phyloP scores from a whole-genome alignment of 805 yeast species.

The Candida ovalis region DNA sequence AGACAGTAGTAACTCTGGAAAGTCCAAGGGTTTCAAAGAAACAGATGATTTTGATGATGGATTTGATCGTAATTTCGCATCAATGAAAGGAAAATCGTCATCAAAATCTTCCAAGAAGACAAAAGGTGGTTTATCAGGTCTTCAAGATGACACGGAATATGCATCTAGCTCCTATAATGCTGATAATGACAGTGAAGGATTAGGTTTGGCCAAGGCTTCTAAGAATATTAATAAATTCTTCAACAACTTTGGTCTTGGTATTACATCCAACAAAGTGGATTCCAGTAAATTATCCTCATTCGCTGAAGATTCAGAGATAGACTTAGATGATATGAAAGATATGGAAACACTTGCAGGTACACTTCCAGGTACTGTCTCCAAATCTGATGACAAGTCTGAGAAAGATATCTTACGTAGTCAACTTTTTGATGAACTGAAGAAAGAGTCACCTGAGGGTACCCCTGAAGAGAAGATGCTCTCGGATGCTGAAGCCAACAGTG shows the following conservation, averaged over 20 bases:
- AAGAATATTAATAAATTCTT: conserved; percentile 16
- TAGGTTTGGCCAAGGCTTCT: conserved; percentile 8
- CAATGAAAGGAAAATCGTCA: background rate
- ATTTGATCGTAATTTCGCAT: background rate
- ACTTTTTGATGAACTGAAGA: conserved; percentile 8
- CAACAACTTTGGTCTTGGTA: conserved; percentile 16
- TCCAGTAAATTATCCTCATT: conserved; percentile 13
- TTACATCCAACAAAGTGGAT: conserved; percentile 9
- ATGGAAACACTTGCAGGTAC: too few relatives aligned
- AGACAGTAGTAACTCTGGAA: conserved; percentile 14
- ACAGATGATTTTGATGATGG: conserved; percentile 17
- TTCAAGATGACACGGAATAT: background rate
- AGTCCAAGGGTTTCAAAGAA: conserved; percentile 24
- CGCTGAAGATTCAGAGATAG: conserved; percentile 19
- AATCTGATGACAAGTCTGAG: background rate
- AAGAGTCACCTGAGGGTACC: conserved; percentile 3
- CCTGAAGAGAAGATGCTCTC: conserved; percentile 2
- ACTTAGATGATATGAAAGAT: conserved; percentile 10
- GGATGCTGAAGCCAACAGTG: background rate
- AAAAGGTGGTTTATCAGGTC: background rate
- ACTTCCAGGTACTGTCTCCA: background rate
- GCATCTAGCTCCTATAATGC: background rate
- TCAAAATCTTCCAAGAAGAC: background rate
- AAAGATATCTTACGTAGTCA: conserved; percentile 10
- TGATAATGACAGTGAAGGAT: background rate